Evolutionary conservation across 2,329 filamentous ascomycete species (phyloP), one percentile per base, ranked within the genome.

Genomic region (Colletotrichum sp.): DNA sequence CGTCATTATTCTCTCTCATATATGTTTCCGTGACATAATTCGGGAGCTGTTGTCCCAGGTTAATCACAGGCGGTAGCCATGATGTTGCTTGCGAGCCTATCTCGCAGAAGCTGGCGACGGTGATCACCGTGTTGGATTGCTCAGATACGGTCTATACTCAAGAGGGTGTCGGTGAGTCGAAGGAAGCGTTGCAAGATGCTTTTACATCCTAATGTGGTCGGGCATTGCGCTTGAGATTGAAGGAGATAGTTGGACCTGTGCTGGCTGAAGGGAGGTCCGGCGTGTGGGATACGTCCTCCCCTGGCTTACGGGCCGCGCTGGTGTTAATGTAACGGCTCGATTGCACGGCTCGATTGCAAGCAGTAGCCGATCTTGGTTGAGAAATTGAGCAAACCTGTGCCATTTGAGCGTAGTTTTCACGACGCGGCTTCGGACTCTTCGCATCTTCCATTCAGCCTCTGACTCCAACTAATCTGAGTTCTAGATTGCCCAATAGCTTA

Each of bases 1-100:
- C 36, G 34, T n/a, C 71, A 76, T 60, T 60, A 36, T 76, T 76
- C 74, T 76, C 74, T 66, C 62, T 56, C 66, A 73, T 48, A 52
- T 7, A 52, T 52, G 6, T n/a, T 22, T n/a, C 43, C n/a, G 10
- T 52, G 43, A 22, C n/a, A 22, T 12, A 6, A 52, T 3, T 22
- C n/a, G 43, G 13, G 10, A 25, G 6, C 12, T 25, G 39, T 43
- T n/a, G 18, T 0, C 36, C 36, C 16, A 39, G 36, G 16, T 5
- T 18, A 39, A 3, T 8, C 4, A 9, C 8, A 18, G 8, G 36
- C 18, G 36, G 36, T 39, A 39, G 16, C 16, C 16, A 39, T 18
- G 39, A n/a, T 48, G 2, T 10, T 48, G 4, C 39, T 22, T n/a
- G 18, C 18, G 18, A 48, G 22, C 10, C 18, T n/a, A n/a, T 10